These are phyloP conservation scores for Cicer arietinum DNA, from an alignment of 306 rosid species.

Conservation along the genomic window DNA sequence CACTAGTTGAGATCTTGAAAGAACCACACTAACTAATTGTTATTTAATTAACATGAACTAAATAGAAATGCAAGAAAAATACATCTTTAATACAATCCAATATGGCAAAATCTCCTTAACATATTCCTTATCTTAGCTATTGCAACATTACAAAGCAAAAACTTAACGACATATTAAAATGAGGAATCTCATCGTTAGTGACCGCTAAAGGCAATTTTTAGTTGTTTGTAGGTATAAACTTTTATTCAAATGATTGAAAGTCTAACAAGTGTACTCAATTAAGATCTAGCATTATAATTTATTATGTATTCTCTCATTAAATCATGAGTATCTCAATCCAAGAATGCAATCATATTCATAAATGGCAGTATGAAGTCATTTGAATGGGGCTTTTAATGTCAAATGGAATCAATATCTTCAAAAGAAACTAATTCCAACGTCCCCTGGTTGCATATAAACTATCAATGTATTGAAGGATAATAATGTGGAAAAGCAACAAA, in stretches of 20 bases:
- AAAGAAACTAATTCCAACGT: conserved; percentile 47
- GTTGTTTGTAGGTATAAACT: conserved; percentile 70
- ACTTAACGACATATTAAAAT: conserved; percentile 17
- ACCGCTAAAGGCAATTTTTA: conserved; percentile 53
- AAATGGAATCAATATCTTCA: conserved; percentile 41
- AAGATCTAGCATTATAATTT: conserved; percentile 26
- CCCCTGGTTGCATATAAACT: conserved; percentile 51
- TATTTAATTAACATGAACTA: too few species aligned
- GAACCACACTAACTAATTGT: too few species aligned
- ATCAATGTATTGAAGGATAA: conserved; percentile 34
- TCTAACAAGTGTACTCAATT: conserved; percentile 40
- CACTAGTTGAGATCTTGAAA: too few species aligned
- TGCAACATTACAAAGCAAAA: conserved; percentile 16
- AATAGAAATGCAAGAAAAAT: too few species aligned
- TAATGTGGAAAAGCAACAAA: neutral
- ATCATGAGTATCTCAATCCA: conserved; percentile 4
- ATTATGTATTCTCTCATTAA: neutral
- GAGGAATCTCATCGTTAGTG: too few species aligned
- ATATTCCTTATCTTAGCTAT: conserved; percentile 1
- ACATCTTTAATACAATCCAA: neutral
- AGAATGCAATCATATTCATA: neutral
- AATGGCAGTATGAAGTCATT: conserved; percentile 46
- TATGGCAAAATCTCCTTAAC: conserved; percentile 25
- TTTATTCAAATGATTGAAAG: conserved; percentile 65
- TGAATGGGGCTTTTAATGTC: conserved; percentile 32